Percentiles rank a stretch among this genome's conserved stretches.
Evolutionary conservation across 805 yeast genomes (phyloP).

Genomic region (Blastobotrys attinorum): DNA sequence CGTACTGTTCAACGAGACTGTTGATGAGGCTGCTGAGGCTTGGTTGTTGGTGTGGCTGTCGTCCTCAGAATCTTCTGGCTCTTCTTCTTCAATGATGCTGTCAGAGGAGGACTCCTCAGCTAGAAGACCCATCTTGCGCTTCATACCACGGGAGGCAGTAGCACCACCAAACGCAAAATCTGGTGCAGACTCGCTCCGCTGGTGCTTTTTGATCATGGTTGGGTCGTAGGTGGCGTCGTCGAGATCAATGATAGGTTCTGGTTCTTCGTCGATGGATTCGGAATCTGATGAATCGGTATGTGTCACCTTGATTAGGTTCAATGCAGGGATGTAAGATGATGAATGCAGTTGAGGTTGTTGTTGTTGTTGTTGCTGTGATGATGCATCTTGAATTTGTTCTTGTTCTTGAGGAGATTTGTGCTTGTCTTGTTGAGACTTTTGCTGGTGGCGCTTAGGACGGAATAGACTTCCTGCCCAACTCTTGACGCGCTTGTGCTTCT

Average conservation of each 20-base stretch:
- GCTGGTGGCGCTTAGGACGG: conserved; percentile 18
- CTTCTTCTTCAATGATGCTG: conserved; percentile 23
- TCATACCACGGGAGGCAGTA: conserved; percentile 17
- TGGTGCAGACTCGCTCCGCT: conserved; percentile 52
- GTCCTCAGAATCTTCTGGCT: conserved; percentile 9
- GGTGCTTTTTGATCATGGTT: conserved; percentile 29
- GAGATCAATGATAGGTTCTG: conserved; percentile 47
- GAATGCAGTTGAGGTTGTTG: conserved; percentile 2
- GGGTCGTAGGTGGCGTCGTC: conserved; percentile 39
- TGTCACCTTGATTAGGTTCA: conserved; percentile 1
- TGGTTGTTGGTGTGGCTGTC: too few relatives aligned
- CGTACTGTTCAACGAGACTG: conserved; percentile 11
- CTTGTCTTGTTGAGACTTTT: not conserved
- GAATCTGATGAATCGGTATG: not conserved
- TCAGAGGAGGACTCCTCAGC: conserved; percentile 4
- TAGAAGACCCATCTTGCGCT: conserved; percentile 17
- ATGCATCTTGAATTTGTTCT: conserved; percentile 6
- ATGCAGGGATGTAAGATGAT: conserved; percentile 5
- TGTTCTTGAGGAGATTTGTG: not conserved
- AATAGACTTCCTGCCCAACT: conserved; percentile 34
- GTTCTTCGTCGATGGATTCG: conserved; percentile 27
- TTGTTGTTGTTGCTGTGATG: conserved; percentile 4
- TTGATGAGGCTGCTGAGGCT: conserved; percentile 8
- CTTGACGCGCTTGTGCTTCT: conserved; percentile 29
- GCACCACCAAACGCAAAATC: conserved; percentile 29